Base-by-base conservation (phyloP, 345 rosid species). In the Atalantia buxifolia region DNA sequence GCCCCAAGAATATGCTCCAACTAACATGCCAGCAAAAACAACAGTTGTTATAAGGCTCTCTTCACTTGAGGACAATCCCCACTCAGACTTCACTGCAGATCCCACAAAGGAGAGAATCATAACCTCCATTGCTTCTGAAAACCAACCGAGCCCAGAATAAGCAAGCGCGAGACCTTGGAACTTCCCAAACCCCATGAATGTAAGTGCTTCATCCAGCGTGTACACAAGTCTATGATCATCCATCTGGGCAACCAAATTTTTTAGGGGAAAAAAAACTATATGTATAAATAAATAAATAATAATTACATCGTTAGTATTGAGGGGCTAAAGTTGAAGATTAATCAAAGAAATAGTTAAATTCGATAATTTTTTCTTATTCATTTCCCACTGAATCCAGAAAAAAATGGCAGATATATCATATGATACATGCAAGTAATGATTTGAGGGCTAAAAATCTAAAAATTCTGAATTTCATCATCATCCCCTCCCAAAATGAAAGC, bases 41-140 rank as follows among this genome's bases (percentile, higher is more conserved):
- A 79, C 83, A 38, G 73, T 79, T 5, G 86, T 70, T 40, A 87
- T 42, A 2, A 85, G 62, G 69, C 79, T 82, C 77, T 87, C 85
- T 42, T 87, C 72, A 40, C 9, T 69, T 1, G 87, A 79, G 18
- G 87, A 81, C 71, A 87, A 79, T 5, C 38, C 77, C 88, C 90
- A 87, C 33, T 85, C 77, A 7, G 84, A 40, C 79, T 80, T 81
- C 27, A 87, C 81, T 5, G 81, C 83, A 12, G 76, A 73, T 36
- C 90, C 90, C 25, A 87, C 76, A 24, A 87, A 87, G 24, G 88
- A 87, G 31, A 85, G 83, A 72, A 87, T 83, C 90, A 87, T 87
- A 18, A 87, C 66, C 24, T 84, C 90, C 84, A 85, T 84, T 3
- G 88, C 90, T 75, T 84, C 88, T 4, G 87, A 57, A 61, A 85